phyloP scores from a whole-genome alignment of 306 rosid genomes.

The Senna siamea region DNA sequence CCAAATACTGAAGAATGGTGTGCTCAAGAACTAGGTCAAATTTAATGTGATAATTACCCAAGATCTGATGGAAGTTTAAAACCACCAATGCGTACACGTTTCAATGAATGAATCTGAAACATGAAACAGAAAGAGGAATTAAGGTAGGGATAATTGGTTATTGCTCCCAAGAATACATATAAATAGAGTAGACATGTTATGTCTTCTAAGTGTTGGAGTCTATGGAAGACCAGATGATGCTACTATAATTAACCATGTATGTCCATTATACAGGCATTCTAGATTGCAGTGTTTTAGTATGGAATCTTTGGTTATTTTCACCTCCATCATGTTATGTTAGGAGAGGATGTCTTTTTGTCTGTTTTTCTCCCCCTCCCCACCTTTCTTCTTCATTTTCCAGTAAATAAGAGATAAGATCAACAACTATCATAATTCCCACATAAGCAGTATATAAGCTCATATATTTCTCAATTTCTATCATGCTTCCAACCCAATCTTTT shows the following conservation, averaged over 20 bases:
- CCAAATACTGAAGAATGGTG: background rate
- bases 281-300: background rate
- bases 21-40: constrained; percentile 19
- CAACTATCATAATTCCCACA: background rate
- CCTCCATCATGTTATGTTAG: background rate
- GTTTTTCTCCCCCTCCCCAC: background rate
- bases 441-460: constrained; percentile 5
- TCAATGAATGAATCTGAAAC: constrained; percentile 81
- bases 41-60: constrained; percentile 59
- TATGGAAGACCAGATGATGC: constrained; percentile 3
- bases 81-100: constrained; percentile 83
- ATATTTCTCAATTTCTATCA: background rate
- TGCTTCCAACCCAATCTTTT: background rate
- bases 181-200: constrained; percentile 15
- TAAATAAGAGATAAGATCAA: background rate
- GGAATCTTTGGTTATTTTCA: background rate
- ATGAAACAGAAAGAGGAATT: constrained; percentile 38
- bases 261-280: background rate
- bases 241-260: background rate
- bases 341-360: background rate
- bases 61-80: constrained; percentile 90
- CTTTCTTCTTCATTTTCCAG: background rate
- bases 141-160: background rate
- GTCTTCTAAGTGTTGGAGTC: background rate
- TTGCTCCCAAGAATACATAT: constrained; percentile 12